These are phyloP conservation scores for Medicago truncatula DNA, from an alignment of 306 rosid species.

Conservation along the genomic window DNA sequence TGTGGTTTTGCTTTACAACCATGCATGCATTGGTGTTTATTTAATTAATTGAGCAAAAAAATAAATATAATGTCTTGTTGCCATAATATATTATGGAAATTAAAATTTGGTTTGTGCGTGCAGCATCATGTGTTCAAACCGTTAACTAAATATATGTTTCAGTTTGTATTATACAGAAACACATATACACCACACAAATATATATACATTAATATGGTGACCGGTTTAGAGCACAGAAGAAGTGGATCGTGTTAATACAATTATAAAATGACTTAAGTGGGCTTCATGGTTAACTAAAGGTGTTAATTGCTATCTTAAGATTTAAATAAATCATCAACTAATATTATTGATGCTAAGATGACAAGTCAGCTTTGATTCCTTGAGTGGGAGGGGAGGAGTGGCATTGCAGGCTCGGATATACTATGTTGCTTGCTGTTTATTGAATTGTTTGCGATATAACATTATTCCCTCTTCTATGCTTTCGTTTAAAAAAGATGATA, in stretches of 20 bases:
- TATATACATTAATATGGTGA: background rate
- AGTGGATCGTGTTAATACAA: conserved; percentile 12
- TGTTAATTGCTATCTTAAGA: background rate
- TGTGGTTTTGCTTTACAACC: conserved; percentile 36
- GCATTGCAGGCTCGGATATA: too few species aligned
- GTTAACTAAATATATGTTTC: background rate
- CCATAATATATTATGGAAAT: background rate
- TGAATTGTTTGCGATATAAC: too few species aligned
- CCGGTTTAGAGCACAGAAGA: background rate
- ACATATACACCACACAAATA: background rate
- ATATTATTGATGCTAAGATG: background rate
- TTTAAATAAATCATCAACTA: background rate
- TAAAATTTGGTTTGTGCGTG: background rate
- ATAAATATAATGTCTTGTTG: background rate
- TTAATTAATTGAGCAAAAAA: conserved; percentile 1
- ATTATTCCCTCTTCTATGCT: too few species aligned
- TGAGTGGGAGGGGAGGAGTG: background rate
- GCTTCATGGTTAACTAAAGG: background rate
- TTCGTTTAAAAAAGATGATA: too few species aligned
- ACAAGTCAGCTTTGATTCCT: conserved; percentile 8
- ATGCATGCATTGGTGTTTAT: background rate
- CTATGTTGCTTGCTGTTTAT: too few species aligned
- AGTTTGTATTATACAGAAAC: background rate
- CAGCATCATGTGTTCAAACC: background rate
- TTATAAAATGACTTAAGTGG: background rate